These are phyloP conservation scores for sunflower (Helianthus annuus) DNA, from an alignment of 129 eudicot species.

Conservation along the genomic window DNA sequence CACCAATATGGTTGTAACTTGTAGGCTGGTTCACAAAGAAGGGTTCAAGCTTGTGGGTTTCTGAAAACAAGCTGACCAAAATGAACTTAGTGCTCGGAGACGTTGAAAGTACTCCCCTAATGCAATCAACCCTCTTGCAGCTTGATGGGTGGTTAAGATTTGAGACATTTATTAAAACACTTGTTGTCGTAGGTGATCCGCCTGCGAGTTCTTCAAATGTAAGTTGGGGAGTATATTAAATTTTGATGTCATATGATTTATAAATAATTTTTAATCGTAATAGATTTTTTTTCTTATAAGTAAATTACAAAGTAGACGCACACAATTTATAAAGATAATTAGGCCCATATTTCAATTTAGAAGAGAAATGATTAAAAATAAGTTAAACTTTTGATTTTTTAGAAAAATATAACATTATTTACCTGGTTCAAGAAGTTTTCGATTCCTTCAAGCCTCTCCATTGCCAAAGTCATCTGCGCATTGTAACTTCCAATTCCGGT, in stretches of 20 bases:
- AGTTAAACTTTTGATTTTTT: too few species aligned
- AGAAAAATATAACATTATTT: not conserved
- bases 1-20: constrained; percentile 8
- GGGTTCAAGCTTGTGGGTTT: constrained; percentile 31
- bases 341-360: too few species aligned
- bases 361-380: too few species aligned
- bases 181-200: constrained; percentile 90
- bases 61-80: constrained; percentile 80
- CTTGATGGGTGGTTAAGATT: constrained; percentile 73
- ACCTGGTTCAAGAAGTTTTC: constrained; percentile 90
- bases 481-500: constrained; percentile 46
- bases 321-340: too few species aligned
- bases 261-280: too few species aligned
- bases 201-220: constrained; percentile 43
- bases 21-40: not conserved
- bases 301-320: too few species aligned
- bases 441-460: constrained; percentile 71
- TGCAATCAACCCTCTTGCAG: constrained; percentile 80
- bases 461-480: constrained; percentile 54
- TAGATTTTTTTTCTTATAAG: too few species aligned
- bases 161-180: constrained; percentile 67
- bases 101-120: constrained; percentile 93
- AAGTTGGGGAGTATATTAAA: not conserved
- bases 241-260: too few species aligned
- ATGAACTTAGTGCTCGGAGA: constrained; percentile 72